Evolutionary conservation across 2,329 filamentous ascomycete species (phyloP).

Genomic region (Macrophomina tecta): DNA sequence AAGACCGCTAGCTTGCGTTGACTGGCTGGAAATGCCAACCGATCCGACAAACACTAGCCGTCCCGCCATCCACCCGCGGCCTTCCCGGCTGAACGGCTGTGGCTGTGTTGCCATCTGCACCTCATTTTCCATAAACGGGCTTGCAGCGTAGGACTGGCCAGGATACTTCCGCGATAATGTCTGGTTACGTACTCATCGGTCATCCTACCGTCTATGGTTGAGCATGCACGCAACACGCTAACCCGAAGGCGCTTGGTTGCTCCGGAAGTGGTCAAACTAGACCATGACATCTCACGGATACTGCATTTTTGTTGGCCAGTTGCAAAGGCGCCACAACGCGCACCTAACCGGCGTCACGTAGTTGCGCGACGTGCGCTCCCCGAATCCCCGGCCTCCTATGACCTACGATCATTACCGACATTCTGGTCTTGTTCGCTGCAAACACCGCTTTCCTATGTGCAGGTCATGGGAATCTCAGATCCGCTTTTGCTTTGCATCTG

Average conservation of each 20-base stretch:
- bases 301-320: no score
- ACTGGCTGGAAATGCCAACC: neutral
- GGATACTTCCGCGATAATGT: no score
- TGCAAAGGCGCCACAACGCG: no score
- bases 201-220: neutral
- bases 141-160: no score
- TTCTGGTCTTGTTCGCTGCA: neutral
- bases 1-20: neutral
- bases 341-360: no score
- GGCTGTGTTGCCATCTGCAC: neutral
- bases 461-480: neutral
- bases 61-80: conserved; percentile 12
- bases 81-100: neutral
- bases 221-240: no score
- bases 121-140: neutral
- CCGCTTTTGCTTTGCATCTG: neutral
- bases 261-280: no score
- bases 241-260: no score
- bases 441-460: neutral
- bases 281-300: no score
- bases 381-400: no score
- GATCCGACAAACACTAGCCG: conserved; percentile 1
- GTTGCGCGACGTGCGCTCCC: no score
- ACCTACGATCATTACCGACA: neutral
- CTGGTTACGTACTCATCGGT: neutral